phyloP scores from a whole-genome alignment of 768 basidiomycete species.

The Kwoniella botswanensis region DNA sequence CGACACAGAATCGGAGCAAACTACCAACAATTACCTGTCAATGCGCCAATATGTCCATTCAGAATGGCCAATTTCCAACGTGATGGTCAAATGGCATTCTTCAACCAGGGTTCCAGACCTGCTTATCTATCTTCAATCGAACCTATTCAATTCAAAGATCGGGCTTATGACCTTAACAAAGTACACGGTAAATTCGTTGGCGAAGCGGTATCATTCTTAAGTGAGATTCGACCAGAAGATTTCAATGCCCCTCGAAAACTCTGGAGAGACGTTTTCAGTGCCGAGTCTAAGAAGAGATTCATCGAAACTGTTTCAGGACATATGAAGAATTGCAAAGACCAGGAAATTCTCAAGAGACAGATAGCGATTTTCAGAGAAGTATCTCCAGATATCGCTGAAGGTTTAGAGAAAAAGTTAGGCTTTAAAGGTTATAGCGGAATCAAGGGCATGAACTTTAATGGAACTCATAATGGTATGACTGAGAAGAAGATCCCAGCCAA shows the following conservation, averaged over 20 bases:
- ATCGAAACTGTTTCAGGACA: conserved; percentile 60
- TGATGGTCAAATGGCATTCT: conserved; percentile 71
- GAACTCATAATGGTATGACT: conserved; percentile 48
- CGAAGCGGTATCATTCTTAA: conserved; percentile 63
- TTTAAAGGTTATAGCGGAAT: conserved; percentile 54
- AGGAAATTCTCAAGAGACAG: conserved; percentile 55
- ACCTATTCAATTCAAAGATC: conserved; percentile 69
- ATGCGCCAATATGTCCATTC: conserved; percentile 73
- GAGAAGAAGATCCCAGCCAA: conserved; percentile 48
- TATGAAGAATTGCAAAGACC: conserved; percentile 50
- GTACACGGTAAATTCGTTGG: conserved; percentile 75
- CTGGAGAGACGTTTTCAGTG: conserved; percentile 59
- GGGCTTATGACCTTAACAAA: conserved; percentile 49
- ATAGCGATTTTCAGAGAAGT: conserved; percentile 73
- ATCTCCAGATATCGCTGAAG: conserved; percentile 73
- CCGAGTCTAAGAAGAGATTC: conserved; percentile 54
- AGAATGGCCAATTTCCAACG: conserved; percentile 83
- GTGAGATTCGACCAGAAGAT: conserved; percentile 72
- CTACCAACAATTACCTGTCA: conserved; percentile 79
- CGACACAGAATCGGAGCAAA: conserved; percentile 60
- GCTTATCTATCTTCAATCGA: conserved; percentile 82
- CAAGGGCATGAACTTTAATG: conserved; percentile 46
- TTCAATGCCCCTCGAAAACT: conserved; percentile 62
- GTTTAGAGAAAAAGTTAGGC: conserved; percentile 77
- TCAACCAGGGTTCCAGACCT: conserved; percentile 81